phyloP scores from a whole-genome alignment of 306 rosid genomes.

The Rubus idaeus region DNA sequence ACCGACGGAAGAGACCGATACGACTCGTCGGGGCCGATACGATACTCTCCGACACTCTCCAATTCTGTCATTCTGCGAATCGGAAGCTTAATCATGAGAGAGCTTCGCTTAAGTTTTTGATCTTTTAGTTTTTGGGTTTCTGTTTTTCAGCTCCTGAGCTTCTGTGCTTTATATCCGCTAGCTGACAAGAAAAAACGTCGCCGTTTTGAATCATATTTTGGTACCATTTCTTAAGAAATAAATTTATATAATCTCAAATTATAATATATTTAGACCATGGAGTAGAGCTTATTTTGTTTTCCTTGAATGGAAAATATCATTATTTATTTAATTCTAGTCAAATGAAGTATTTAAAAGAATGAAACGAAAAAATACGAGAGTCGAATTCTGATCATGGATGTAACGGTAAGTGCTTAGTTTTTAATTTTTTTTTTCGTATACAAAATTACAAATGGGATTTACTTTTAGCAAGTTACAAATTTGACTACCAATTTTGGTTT shows the following conservation, averaged over 20 bases:
- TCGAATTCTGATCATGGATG: not conserved
- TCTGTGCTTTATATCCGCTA: constrained; percentile 12
- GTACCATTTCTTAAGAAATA: no score
- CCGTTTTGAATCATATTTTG: not conserved
- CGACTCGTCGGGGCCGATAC: constrained; percentile 58
- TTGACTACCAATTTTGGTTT: not conserved
- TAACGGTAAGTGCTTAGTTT: fast-evolving
- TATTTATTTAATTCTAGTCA: not conserved
- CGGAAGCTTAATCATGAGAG: constrained; percentile 4
- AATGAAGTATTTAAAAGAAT: fast-evolving
- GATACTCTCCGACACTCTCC: constrained; percentile 27
- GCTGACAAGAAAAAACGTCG: constrained; percentile 13
- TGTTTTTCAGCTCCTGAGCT: not conserved
- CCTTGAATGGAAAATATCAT: not conserved
- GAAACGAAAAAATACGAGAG: not conserved
- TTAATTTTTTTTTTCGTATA: not conserved
- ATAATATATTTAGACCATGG: not conserved
- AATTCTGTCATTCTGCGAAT: constrained; percentile 23
- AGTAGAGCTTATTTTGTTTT: not conserved
- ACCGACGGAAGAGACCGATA: constrained; percentile 75
- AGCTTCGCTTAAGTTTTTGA: not conserved
- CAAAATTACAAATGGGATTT: not conserved
- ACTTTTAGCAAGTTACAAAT: not conserved
- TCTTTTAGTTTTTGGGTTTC: not conserved
- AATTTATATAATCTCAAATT: not conserved